These are phyloP conservation scores for Durusdinium trenchii DNA, from an alignment of 73 alveolate species.

Conservation along the genomic window DNA sequence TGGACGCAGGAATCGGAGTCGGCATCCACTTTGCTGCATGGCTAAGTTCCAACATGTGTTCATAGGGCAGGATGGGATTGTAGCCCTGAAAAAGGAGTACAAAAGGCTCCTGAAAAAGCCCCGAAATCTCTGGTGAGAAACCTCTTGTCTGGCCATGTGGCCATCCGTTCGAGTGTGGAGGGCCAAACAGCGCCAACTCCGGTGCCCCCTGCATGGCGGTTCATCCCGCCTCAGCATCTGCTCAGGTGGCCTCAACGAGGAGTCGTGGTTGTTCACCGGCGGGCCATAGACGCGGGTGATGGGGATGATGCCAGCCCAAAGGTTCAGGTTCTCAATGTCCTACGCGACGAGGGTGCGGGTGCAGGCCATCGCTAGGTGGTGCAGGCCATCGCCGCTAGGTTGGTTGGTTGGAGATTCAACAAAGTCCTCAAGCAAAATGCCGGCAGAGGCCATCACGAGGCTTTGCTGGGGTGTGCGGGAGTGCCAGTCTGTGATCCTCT, in stretches of 20 bases:
- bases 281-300: slow-evolving; percentile 87
- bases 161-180: neutral
- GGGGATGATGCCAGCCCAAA: slow-evolving; percentile 94
- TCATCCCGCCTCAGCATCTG: neutral
- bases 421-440: no score
- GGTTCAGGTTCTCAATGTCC: slow-evolving; percentile 45
- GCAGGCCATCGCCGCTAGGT: neutral
- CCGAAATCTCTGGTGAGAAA: neutral
- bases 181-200: neutral
- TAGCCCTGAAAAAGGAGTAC: no score
- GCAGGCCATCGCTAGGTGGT: neutral
- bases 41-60: no score
- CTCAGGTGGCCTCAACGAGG: neutral
- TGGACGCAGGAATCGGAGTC: no score
- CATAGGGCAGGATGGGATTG: no score
- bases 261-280: slow-evolving; percentile 27
- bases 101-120: neutral
- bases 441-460: no score
- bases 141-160: neutral
- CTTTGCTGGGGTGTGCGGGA: no score
- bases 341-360: neutral
- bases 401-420: no score
- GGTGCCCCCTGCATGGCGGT: neutral
- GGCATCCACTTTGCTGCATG: no score
- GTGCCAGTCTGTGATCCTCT: no score